Base-by-base conservation (phyloP, 441 rosid species). In the Erodium chrysanthum region DNA sequence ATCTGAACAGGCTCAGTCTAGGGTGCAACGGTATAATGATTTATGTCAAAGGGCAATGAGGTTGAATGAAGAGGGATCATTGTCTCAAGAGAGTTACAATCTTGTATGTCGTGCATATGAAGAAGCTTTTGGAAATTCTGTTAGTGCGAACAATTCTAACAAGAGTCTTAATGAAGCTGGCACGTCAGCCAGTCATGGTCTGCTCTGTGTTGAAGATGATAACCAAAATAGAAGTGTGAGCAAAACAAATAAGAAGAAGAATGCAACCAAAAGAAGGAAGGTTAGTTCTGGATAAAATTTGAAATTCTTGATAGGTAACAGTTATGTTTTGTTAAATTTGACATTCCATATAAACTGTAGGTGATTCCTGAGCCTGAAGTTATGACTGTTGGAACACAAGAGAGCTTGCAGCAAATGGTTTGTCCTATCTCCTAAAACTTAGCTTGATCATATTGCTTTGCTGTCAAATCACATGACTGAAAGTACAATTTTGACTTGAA, bases 221-320 rank as follows among this genome's bases (percentile, higher is more conserved):
- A 83, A 70, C 66, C 94, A 84, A 69, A 86, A 70, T 73, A 85
- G 89, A 80, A 82, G 73, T 73, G 79, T 78, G 75, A 73, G 76
- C 80, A 91, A 91, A 79, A 74, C 86, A 29, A 83, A 70, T 80
- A 91, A 85, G 83, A 91, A 86, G 82, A 91, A 87, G 84, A 88
- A 86, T 80, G 86, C 84, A 23, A 81, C 88, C 7, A 91, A 90
- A 87, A 91, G 85, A 82, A 88, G 91, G 81, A 91, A 84, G 91
- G 97, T 88, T 66, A 67, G 65, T 78, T 42, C 52, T 69, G 21
- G 50, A 65, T 71, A 22, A 67, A 5, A 1, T 21, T 71, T 67
- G 29, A 48, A 40, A 48, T 27, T 71, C 25, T 65, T 62, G 68
- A 66, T n/a, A 27, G 20, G 68, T 44, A 44, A 44, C 50, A 12